A percentile compares a stretch with the other conserved stretches of the same genome.
phyloP scores from a whole-genome alignment of 2,329 filamentous ascomycete genomes.

The Neofusicoccum parvum region DNA sequence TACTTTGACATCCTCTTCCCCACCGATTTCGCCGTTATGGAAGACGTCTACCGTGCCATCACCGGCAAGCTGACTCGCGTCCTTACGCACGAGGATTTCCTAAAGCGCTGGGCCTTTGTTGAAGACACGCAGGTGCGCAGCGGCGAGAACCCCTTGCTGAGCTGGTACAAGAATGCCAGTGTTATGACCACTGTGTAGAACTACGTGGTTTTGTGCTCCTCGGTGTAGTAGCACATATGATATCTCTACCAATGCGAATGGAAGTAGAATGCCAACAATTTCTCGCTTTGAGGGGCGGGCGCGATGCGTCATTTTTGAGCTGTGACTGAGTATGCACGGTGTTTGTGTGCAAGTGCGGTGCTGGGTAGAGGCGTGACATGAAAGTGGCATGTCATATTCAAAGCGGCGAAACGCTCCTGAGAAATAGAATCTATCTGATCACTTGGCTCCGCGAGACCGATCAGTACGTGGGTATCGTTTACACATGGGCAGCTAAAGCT shows the following conservation, averaged over 20 bases:
- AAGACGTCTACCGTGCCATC: constrained; percentile 88
- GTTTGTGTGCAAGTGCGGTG: no score
- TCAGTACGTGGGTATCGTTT: constrained; percentile 15
- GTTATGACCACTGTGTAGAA: constrained; percentile 81
- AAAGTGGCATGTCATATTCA: no score
- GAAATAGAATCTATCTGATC: not conserved
- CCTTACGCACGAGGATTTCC: constrained; percentile 85
- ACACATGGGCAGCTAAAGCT: not conserved
- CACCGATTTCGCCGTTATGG: constrained; percentile 88
- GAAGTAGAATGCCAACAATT: no score
- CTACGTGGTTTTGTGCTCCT: no score
- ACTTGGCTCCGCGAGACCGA: not conserved
- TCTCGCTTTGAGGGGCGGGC: not conserved
- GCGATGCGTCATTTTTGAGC: no score
- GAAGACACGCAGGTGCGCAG: constrained; percentile 86
- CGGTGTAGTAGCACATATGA: no score
- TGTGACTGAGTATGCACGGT: no score
- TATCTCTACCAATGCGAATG: no score
- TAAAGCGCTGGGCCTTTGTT: constrained; percentile 84
- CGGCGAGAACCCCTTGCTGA: constrained; percentile 90
- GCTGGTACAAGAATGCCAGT: constrained; percentile 94
- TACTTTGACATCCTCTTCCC: constrained; percentile 99
- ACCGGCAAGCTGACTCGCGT: constrained; percentile 90
- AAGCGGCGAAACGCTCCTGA: not conserved
- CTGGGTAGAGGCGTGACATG: no score